phyloP scores from a whole-genome alignment of 2,329 filamentous ascomycete genomes.

The Chaetothyriales sp. region DNA sequence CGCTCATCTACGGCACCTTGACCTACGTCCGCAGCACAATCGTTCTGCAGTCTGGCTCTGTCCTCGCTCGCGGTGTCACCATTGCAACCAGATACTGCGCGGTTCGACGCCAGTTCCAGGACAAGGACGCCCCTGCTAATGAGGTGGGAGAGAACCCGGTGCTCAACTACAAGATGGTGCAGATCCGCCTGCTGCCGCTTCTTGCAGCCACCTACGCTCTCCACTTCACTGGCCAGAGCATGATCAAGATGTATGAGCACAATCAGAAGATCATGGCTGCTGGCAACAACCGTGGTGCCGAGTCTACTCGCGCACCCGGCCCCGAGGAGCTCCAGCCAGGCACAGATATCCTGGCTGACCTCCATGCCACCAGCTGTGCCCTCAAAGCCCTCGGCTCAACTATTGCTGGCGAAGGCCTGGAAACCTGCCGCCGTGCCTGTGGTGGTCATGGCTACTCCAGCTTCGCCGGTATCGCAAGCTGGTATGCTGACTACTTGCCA shows the following conservation, averaged over 20 bases:
- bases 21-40: constrained; percentile 62
- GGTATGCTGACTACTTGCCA: constrained; percentile 62
- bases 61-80: constrained; percentile 59
- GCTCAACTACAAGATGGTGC: constrained; percentile 68
- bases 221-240: constrained; percentile 61
- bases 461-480: constrained; percentile 60
- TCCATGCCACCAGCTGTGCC: constrained; percentile 63
- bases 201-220: constrained; percentile 62
- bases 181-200: constrained; percentile 55
- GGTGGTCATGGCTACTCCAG: constrained; percentile 63
- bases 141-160: constrained; percentile 55
- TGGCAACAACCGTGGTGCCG: constrained; percentile 27
- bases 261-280: constrained; percentile 53
- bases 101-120: constrained; percentile 63
- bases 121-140: constrained; percentile 47
- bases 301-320: constrained; percentile 41
- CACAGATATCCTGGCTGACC: constrained; percentile 53
- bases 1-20: constrained; percentile 58
- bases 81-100: constrained; percentile 62
- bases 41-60: constrained; percentile 55
- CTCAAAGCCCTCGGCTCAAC: constrained; percentile 59
- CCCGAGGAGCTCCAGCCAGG: constrained; percentile 53
- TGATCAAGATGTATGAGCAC: constrained; percentile 59
- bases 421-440: constrained; percentile 58
- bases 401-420: constrained; percentile 57